phyloP scores from a whole-genome alignment of 2,329 filamentous ascomycete species.

The Rosellinia necatrix region DNA sequence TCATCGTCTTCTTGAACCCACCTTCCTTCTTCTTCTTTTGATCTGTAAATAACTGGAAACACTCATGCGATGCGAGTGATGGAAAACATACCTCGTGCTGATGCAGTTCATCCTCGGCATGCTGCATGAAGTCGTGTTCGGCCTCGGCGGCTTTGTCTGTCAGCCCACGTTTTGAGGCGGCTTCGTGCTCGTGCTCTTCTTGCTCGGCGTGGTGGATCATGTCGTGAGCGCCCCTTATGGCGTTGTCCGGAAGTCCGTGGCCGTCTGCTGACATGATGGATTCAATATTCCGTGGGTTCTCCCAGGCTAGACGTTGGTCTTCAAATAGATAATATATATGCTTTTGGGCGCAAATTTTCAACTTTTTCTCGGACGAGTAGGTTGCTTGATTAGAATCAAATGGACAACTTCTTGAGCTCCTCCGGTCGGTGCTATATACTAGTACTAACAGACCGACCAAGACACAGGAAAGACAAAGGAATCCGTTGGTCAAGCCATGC shows the following conservation, averaged over 20 bases:
- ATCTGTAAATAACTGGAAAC: neutral
- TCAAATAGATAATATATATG: too few relatives aligned
- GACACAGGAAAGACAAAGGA: neutral
- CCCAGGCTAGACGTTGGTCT: too few relatives aligned
- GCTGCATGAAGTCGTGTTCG: constrained; percentile 39
- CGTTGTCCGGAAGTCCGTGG: constrained; percentile 37
- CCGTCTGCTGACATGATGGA: constrained; percentile 37
- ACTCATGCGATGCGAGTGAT: neutral
- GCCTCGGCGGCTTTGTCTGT: constrained; percentile 37
- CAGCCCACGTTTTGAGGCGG: constrained; percentile 36
- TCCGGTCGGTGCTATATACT: constrained; percentile 17
- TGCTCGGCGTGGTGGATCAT: constrained; percentile 42
- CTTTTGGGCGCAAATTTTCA: neutral
- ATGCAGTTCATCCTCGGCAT: constrained; percentile 34
- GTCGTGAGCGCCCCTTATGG: constrained; percentile 35
- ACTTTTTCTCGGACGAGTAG: neutral
- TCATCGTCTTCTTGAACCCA: constrained; percentile 35
- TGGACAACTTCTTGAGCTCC: neutral
- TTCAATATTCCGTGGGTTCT: too few relatives aligned
- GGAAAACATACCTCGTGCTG: constrained; percentile 27
- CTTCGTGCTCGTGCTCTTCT: constrained; percentile 40
- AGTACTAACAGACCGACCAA: neutral
- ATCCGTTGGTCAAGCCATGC: neutral
- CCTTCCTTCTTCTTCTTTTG: constrained; percentile 21
- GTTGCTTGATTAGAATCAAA: neutral